Percentiles rank a stretch among this genome's conserved stretches.
These are phyloP conservation scores for Lichtheimia ramosa DNA, from an alignment of 371 early-diverging fungal species.

Conservation along the genomic window DNA sequence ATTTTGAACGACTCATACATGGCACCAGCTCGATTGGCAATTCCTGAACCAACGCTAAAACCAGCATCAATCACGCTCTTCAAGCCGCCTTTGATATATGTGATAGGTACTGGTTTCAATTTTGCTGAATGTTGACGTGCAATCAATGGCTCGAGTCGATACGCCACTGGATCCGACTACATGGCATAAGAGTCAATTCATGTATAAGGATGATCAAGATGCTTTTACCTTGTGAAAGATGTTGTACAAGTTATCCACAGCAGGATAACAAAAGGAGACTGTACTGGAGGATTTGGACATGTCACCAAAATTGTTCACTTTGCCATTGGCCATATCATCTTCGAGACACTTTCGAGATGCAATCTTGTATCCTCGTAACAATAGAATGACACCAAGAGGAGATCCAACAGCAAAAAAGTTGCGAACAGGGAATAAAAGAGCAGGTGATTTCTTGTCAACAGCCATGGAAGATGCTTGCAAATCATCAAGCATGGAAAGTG, in stretches of 20 bases:
- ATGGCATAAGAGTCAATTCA: neutral
- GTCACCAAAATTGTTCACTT: slow-evolving; percentile 5
- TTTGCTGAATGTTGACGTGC: slow-evolving; percentile 46
- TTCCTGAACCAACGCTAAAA: slow-evolving; percentile 62
- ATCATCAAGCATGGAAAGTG: slow-evolving; percentile 14
- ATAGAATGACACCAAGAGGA: slow-evolving; percentile 75
- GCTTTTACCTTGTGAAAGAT: slow-evolving; percentile 69
- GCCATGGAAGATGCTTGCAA: neutral
- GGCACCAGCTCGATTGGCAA: slow-evolving; percentile 70
- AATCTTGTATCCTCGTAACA: slow-evolving; percentile 68
- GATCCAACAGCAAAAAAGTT: slow-evolving; percentile 77
- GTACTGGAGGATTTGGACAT: slow-evolving; percentile 20
- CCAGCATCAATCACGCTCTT: slow-evolving; percentile 66
- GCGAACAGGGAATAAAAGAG: slow-evolving; percentile 34
- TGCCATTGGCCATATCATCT: neutral
- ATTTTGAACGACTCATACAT: slow-evolving; percentile 64
- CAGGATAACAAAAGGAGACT: slow-evolving; percentile 56
- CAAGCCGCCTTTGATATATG: slow-evolving; percentile 84
- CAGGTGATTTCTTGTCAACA: slow-evolving; percentile 14
- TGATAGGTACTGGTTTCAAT: slow-evolving; percentile 69
- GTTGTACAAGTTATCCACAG: slow-evolving; percentile 75
- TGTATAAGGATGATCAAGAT: neutral
- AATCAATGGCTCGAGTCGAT: slow-evolving; percentile 75
- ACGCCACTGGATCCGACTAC: slow-evolving; percentile 59
- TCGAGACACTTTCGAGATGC: slow-evolving; percentile 43